phyloP scores from a whole-genome alignment of 2,329 filamentous ascomycete genomes.

The Colletotrichum karsti region DNA sequence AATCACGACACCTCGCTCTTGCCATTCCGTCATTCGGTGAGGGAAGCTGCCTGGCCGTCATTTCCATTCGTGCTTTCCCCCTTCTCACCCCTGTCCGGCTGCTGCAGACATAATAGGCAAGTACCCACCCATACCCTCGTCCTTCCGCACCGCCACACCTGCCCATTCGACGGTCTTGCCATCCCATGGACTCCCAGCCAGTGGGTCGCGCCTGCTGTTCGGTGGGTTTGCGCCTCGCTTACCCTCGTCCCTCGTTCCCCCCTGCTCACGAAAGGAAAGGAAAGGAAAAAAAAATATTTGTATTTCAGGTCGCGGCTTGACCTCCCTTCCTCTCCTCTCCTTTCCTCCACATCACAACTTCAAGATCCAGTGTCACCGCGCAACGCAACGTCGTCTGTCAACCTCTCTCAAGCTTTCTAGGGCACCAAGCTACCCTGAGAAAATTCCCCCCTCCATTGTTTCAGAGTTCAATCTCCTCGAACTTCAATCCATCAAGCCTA shows the following conservation, averaged over 20 bases:
- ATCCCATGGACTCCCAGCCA: conserved; percentile 16
- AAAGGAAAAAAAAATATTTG: conserved; percentile 54
- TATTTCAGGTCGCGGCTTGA: conserved; percentile 32
- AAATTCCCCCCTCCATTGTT: conserved; percentile 70
- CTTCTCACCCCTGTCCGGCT: conserved; percentile 11
- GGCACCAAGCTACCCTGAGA: conserved; percentile 89
- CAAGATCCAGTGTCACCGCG: conserved; percentile 56
- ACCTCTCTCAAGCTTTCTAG: conserved; percentile 66
- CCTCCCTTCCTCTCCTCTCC: conserved; percentile 38
- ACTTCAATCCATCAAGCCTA: conserved; percentile 49
- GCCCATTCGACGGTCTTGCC: conserved; percentile 13
- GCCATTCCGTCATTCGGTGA: conserved; percentile 20
- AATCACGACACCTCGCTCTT: conserved; percentile 10
- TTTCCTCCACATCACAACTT: conserved; percentile 51
- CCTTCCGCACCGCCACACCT: conserved; percentile 24
- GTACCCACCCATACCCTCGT: conserved; percentile 22
- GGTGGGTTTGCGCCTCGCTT: conserved; percentile 29
- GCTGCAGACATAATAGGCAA: conserved; percentile 27
- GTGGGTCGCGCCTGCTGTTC: conserved; percentile 27
- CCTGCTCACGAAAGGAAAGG: conserved; percentile 23
- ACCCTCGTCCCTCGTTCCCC: conserved; percentile 26
- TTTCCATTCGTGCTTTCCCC: conserved; percentile 13
- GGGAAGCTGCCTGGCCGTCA: conserved; percentile 1
- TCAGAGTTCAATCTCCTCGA: conserved; percentile 71
- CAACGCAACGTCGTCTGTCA: conserved; percentile 57